Evolutionary conservation across 2,329 filamentous ascomycete species (phyloP).

Genomic region (Beauveria scarabaeidicola): DNA sequence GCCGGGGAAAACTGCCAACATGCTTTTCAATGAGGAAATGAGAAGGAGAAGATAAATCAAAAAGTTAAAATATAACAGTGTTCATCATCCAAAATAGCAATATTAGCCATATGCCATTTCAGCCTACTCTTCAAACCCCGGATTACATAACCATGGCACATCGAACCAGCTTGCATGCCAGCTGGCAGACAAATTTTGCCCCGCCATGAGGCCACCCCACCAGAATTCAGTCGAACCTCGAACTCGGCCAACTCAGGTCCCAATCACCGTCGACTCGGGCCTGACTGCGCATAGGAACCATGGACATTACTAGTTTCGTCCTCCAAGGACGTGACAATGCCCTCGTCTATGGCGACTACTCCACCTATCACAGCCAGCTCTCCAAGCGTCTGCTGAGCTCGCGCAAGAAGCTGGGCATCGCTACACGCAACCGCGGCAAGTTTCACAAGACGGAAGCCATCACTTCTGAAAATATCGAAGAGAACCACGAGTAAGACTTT

Average conservation of each 20-base stretch:
- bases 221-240: slow-evolving; percentile 5
- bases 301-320: slow-evolving; percentile 88
- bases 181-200: slow-evolving; percentile 12
- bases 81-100: too few relatives aligned
- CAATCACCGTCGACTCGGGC: not conserved
- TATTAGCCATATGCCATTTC: not conserved
- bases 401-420: slow-evolving; percentile 76
- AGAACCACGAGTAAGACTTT: slow-evolving; percentile 63
- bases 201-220: slow-evolving; percentile 12
- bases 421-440: slow-evolving; percentile 80
- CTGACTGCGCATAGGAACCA: slow-evolving; percentile 27
- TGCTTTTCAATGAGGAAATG: too few relatives aligned
- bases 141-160: slow-evolving; percentile 6
- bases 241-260: slow-evolving; percentile 1
- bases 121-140: not conserved
- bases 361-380: slow-evolving; percentile 71
- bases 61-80: too few relatives aligned
- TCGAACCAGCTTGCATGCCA: not conserved
- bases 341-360: slow-evolving; percentile 81
- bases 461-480: slow-evolving; percentile 65
- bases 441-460: slow-evolving; percentile 63
- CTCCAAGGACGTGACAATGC: slow-evolving; percentile 72
- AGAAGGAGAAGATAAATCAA: too few relatives aligned
- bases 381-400: slow-evolving; percentile 73
- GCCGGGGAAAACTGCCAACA: too few relatives aligned